Conservation (phyloP, 2,329 filamentous ascomycete species). For the Fusarium denticulatum region DNA sequence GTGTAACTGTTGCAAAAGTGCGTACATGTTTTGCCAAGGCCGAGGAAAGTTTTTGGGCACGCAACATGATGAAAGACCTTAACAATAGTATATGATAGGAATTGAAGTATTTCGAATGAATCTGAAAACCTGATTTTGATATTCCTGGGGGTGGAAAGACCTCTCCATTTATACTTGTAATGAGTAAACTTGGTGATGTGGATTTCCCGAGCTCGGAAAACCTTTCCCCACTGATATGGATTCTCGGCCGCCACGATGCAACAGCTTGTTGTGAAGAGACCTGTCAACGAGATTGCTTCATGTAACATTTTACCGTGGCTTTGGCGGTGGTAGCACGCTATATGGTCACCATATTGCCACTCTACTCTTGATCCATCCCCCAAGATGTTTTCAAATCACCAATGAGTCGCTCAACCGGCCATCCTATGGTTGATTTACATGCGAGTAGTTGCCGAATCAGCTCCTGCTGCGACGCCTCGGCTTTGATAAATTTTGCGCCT, state of each 20-base stretch:
- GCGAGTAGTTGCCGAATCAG: conserved; percentile 46
- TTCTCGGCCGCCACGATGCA: neutral
- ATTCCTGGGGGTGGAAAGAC: neutral
- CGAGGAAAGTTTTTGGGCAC: conserved; percentile 2
- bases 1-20: conserved; percentile 14
- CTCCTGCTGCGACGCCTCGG: conserved; percentile 44
- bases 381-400: conserved; percentile 44
- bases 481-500: conserved; percentile 48
- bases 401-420: conserved; percentile 52
- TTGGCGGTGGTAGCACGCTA: neutral
- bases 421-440: conserved; percentile 50
- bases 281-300: neutral
- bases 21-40: conserved; percentile 2
- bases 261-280: neutral
- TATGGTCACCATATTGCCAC: accelerated
- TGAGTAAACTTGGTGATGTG: neutral
- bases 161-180: conserved; percentile 31
- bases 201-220: conserved; percentile 44
- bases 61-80: conserved; percentile 13
- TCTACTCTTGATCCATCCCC: conserved; percentile 5
- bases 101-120: accelerated
- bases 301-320: neutral
- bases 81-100: accelerated
- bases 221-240: conserved; percentile 19
- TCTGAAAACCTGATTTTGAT: neutral